These are phyloP conservation scores for Aspergillus persii DNA, from an alignment of 2,329 filamentous ascomycete genomes.

Conservation along the genomic window DNA sequence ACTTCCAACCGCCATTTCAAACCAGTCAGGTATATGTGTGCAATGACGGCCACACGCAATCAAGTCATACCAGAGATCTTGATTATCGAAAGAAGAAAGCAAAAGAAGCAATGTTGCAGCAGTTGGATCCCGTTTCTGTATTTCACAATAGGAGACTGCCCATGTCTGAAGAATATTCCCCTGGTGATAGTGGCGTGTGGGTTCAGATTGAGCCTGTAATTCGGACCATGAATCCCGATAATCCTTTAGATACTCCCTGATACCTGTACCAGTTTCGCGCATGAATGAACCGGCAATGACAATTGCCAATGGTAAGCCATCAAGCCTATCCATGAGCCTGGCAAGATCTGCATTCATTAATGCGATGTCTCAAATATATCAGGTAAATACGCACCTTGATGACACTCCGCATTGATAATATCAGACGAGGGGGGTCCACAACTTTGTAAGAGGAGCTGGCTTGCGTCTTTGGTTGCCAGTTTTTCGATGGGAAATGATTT, in stretches of 20 bases:
- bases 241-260: slow-evolving; percentile 39
- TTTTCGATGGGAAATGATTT: slow-evolving; percentile 32
- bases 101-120: slow-evolving; percentile 39
- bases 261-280: slow-evolving; percentile 34
- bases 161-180: slow-evolving; percentile 34
- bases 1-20: slow-evolving; percentile 16
- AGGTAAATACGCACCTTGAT: slow-evolving; percentile 10
- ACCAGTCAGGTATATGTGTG: slow-evolving; percentile 18
- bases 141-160: slow-evolving; percentile 39
- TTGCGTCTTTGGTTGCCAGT: slow-evolving; percentile 19
- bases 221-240: slow-evolving; percentile 41
- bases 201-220: slow-evolving; percentile 14
- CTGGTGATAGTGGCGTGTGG: slow-evolving; percentile 21
- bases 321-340: slow-evolving; percentile 35
- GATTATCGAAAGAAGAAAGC: slow-evolving; percentile 46
- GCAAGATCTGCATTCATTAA: slow-evolving; percentile 22
- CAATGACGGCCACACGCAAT: slow-evolving; percentile 20
- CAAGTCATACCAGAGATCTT: slow-evolving; percentile 50
- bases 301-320: slow-evolving; percentile 49
- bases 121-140: slow-evolving; percentile 31
- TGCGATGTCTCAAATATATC: neutral
- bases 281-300: slow-evolving; percentile 49
- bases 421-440: neutral
- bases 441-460: slow-evolving; percentile 16
- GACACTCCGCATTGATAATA: neutral